A percentile compares a stretch with the other conserved stretches of the same genome.
phyloP scores from a whole-genome alignment of 768 basidiomycete genomes.

The Thelephora aurantiotincta region DNA sequence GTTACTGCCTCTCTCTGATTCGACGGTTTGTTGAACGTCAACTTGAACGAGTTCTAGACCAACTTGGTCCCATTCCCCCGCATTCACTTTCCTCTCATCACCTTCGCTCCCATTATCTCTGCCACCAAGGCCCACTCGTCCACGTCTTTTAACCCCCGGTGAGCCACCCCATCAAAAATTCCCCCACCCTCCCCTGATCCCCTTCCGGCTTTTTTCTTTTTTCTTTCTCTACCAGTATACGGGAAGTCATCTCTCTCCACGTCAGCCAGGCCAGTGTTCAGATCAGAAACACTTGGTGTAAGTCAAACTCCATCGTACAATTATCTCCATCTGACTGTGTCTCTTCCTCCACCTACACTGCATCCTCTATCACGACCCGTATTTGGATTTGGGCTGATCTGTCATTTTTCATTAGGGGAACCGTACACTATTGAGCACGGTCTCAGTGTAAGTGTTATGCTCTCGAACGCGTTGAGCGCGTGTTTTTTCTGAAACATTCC shows the following conservation, averaged over 20 bases:
- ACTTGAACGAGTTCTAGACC: slow-evolving; percentile 60
- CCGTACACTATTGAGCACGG: slow-evolving; percentile 98
- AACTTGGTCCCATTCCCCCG: slow-evolving; percentile 55
- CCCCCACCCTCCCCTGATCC: neutral
- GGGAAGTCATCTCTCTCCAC: slow-evolving; percentile 96
- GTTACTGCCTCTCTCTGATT: slow-evolving; percentile 39
- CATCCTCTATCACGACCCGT: too few relatives aligned
- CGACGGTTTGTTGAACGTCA: slow-evolving; percentile 54
- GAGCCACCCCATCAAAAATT: neutral
- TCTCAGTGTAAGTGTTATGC: slow-evolving; percentile 58
- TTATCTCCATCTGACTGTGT: slow-evolving; percentile 1
- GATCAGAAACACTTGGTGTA: slow-evolving; percentile 98
- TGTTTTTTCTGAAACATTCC: slow-evolving; percentile 5
- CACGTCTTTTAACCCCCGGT: neutral
- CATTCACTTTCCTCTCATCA: slow-evolving; percentile 57
- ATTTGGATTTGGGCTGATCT: slow-evolving; percentile 1
- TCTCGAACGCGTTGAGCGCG: slow-evolving; percentile 1
- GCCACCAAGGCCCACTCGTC: slow-evolving; percentile 32
- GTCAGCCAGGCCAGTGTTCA: slow-evolving; percentile 98
- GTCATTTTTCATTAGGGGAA: slow-evolving; percentile 52
- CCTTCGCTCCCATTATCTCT: slow-evolving; percentile 52
- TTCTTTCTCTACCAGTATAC: slow-evolving; percentile 37
- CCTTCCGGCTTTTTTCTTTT: slow-evolving; percentile 2
- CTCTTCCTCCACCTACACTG: neutral
- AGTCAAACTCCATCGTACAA: slow-evolving; percentile 24